Evolutionary conservation across 176 grass and related monocot species (phyloP), one percentile per base, ranked within the genome.

Genomic region (Bromus sterilis): DNA sequence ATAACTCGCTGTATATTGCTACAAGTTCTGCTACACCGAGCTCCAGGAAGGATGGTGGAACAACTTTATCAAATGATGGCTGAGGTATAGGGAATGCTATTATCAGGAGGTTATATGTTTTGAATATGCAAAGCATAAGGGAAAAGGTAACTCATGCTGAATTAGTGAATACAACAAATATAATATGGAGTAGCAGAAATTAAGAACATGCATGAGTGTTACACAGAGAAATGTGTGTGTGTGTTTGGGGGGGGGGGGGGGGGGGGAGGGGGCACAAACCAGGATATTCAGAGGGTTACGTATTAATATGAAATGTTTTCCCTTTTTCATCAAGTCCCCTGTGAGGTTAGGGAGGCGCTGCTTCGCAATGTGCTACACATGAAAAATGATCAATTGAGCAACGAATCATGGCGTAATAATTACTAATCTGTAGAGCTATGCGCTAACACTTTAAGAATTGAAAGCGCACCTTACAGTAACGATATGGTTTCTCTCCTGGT

Each of bases 251-350:
- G n/a, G n/a, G n/a, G n/a, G n/a, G n/a, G n/a, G n/a, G n/a, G n/a
- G n/a, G n/a, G n/a, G n/a, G n/a, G n/a, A n/a, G 71, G 78, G n/a
- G n/a, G 24, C 6, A 79, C 43, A 72, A 94, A 98, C 95, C 88
- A 98, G 84, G 44, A 91, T 95, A 80, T 91, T 90, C 66, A 98
- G 79, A 78, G 95, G 95, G 67, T 89, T 95, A 12, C 92, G 83
- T 81, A 98, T 98, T 79, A 98, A 66, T 86, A 98, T 95, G 85
- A 98, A 95, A 85, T 98, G 95, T 13, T 95, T 98, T 84, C 95
- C 95, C 77, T 89, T 93, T 82, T 93, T 95, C 90, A 93, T 88
- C 83, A 98, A 86, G 82, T 93, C 87, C 28, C 61, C 80, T 37
- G 88, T 82, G 43, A 98, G 83, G 60, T 89, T 84, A 44, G 92